These are phyloP conservation scores for Lipomyces yarrowii DNA, from an alignment of 1,139 yeast genomes.

Conservation along the genomic window DNA sequence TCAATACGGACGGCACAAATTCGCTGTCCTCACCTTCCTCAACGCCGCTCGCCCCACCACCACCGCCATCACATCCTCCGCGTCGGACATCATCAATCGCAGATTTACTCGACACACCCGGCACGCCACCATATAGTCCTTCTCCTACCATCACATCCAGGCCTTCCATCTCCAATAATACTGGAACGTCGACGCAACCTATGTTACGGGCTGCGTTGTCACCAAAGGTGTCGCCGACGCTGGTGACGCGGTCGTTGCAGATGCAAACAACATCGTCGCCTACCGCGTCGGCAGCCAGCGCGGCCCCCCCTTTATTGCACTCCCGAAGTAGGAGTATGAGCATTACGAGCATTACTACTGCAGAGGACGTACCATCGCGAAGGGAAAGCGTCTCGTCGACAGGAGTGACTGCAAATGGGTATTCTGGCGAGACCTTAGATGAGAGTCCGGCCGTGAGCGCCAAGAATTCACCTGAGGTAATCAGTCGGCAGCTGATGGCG, in stretches of 20 bases:
- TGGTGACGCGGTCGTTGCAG: not conserved
- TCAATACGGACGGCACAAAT: not conserved
- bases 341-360: conserved; percentile 18
- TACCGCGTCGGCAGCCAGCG: not conserved
- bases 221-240: conserved; percentile 1
- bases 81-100: conserved; percentile 4
- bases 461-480: not conserved
- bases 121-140: not conserved
- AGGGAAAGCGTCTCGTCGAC: conserved; percentile 13
- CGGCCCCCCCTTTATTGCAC: conserved; percentile 5
- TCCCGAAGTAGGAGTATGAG: conserved; percentile 25
- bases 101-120: not conserved
- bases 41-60: not conserved
- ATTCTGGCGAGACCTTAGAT: not conserved
- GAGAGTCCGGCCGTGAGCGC: conserved; percentile 13
- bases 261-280: not conserved
- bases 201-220: conserved; percentile 1
- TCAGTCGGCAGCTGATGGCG: conserved; percentile 1
- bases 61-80: conserved; percentile 1
- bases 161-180: not conserved
- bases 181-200: not conserved
- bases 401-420: conserved; percentile 4
- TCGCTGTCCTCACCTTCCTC: not conserved
- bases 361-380: not conserved
- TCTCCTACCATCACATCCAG: conserved; percentile 4